Evolutionary conservation across 495 filamentous ascomycete species (phyloP), one percentile per base, ranked within the genome.

Genomic region (Jackrogersella minutella): DNA sequence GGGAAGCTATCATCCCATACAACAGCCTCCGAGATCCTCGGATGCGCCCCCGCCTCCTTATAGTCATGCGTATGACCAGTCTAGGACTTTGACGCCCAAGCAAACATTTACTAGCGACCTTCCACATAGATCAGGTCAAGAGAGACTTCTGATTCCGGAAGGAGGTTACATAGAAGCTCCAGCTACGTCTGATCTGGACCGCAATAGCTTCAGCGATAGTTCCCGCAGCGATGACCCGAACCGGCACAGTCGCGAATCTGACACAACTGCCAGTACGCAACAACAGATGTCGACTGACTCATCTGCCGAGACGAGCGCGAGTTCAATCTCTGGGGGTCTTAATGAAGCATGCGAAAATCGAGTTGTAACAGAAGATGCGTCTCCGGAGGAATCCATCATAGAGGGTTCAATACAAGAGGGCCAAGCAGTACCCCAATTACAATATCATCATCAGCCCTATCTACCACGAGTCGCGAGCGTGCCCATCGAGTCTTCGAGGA

Each of bases 391-490:
- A 46, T 81, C 80, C 13, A 46, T 81, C 37, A 70, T 77, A 34
- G 77, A 79, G 30, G 74, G 74, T n/a, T 68, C 66, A 21, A 69
- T 73, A 28, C 56, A 70, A 8, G 77, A 63, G 9, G 67, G 73
- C 34, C 75, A 79, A 26, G 71, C 77, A 4, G 80, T 85, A n/a
- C 83, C 82, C 4, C 81, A 79, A 60, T 71, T 86, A 34, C 82
- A 85, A 59, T 87, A 88, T 66, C 82, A 86, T 62, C 83, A 87
- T 58, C 81, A 82, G 58, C 74, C 63, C 62, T 77, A 68, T 58
- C 78, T 79, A 43, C 75, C 76, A 10, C 73, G 79, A 5, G 74
- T 78, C 19, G 64, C 73, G 5, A 80, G 78, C 57, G 72, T 77
- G 6, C 72, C 77, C 0, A 31, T 73, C 10, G 77, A 79, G 0